Percentiles rank a stretch among this genome's conserved stretches.
Evolutionary conservation across 495 filamentous ascomycete species (phyloP).

Genomic region (Thozetella sp.): DNA sequence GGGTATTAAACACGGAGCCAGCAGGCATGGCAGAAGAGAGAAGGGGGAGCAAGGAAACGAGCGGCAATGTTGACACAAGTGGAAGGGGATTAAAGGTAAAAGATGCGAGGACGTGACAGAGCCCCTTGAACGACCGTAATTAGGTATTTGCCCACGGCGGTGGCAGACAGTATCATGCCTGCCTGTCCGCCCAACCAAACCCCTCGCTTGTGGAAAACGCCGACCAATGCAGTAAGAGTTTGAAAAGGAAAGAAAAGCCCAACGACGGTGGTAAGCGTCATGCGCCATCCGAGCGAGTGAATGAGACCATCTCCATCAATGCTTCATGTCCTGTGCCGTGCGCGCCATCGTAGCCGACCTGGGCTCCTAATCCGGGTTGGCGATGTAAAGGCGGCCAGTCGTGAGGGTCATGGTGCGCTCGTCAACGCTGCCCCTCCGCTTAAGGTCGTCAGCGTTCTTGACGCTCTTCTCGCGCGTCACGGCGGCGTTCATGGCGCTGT

Average conservation of each 20-base stretch:
- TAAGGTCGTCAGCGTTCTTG: constrained; percentile 74
- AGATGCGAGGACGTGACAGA: not conserved
- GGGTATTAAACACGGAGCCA: not conserved
- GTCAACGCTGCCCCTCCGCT: constrained; percentile 89
- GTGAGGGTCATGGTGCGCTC: constrained; percentile 87
- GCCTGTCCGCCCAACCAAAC: not conserved
- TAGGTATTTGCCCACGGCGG: constrained; percentile 1
- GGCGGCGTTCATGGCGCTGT: constrained; percentile 51
- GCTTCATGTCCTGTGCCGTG: not conserved
- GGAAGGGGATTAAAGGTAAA: not conserved
- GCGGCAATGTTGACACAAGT: too few species aligned
- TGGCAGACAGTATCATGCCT: not conserved
- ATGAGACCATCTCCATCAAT: not conserved
- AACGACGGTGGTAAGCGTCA: not conserved
- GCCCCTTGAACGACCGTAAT: constrained; percentile 6
- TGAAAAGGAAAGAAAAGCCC: not conserved
- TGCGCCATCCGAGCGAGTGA: constrained; percentile 3
- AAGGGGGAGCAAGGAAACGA: not conserved
- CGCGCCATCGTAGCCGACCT: not conserved
- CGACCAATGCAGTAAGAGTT: not conserved
- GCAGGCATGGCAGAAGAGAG: not conserved
- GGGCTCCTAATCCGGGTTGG: constrained; percentile 77
- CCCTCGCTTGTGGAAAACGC: constrained; percentile 5
- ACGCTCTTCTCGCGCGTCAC: constrained; percentile 64
- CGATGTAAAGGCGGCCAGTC: constrained; percentile 81